These are phyloP conservation scores for Malus hybrid DNA, from an alignment of 331 rosid genomes.

Conservation along the genomic window DNA sequence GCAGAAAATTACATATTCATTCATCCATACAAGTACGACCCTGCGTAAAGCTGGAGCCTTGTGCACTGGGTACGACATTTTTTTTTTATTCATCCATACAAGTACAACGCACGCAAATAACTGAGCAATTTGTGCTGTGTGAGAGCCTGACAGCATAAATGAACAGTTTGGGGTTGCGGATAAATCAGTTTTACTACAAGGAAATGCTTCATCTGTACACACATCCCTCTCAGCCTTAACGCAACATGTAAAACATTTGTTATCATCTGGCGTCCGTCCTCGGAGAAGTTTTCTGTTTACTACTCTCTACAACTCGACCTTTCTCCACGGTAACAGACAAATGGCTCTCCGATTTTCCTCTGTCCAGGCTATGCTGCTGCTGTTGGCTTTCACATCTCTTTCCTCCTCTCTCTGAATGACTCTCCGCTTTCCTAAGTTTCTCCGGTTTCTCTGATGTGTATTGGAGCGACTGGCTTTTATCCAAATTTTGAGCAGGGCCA, in stretches of 20 bases:
- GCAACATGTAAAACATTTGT: not conserved
- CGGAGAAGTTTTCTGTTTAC: constrained; percentile 14
- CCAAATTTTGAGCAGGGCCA: constrained; percentile 26
- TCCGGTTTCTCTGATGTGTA: constrained; percentile 33
- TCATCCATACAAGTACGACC: constrained; percentile 12
- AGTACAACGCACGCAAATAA: not conserved
- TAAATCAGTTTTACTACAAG: constrained; percentile 14
- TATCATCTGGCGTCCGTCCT: constrained; percentile 28
- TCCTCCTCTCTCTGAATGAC: constrained; percentile 49
- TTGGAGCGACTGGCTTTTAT: constrained; percentile 30
- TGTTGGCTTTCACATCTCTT: constrained; percentile 22
- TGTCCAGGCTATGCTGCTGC: constrained; percentile 32
- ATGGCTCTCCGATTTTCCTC: constrained; percentile 57
- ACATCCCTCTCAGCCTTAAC: constrained; percentile 9
- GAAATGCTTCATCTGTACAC: constrained; percentile 20
- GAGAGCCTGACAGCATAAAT: constrained; percentile 19
- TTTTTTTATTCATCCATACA: constrained; percentile 15
- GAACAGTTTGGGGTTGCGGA: constrained; percentile 21
- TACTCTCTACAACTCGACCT: constrained; percentile 33
- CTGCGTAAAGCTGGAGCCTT: too few species aligned
- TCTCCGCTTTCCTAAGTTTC: constrained; percentile 40
- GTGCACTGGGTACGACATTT: too few species aligned
- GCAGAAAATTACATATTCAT: not conserved
- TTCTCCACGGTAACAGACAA: constrained; percentile 30
- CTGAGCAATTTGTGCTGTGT: constrained; percentile 23